These are phyloP conservation scores for Trichomonas vaginalis DNA, from an alignment of 208 protist genomes.

Conservation along the genomic window DNA sequence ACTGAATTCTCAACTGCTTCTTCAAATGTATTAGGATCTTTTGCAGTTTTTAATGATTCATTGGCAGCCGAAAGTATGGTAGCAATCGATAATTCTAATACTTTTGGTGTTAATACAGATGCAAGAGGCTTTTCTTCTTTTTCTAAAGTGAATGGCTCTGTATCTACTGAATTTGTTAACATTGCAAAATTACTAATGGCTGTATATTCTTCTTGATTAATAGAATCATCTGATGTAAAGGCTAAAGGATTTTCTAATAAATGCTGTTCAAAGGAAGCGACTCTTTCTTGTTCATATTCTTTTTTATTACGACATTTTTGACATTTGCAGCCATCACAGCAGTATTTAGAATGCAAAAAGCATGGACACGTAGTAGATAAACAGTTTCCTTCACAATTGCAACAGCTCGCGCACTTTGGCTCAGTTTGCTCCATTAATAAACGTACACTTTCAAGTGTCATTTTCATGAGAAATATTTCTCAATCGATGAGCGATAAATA, in stretches of 20 bases:
- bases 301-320: background rate
- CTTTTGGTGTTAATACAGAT: background rate
- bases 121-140: background rate
- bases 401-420: background rate
- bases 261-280: background rate
- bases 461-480: too few relatives aligned
- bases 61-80: background rate
- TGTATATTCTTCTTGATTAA: background rate
- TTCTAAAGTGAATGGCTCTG: background rate
- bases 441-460: background rate
- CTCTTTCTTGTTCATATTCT: background rate
- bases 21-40: background rate
- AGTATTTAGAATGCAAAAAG: background rate
- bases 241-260: background rate
- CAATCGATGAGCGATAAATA: too few relatives aligned
- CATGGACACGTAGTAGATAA: background rate
- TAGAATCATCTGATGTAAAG: background rate
- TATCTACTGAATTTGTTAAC: background rate
- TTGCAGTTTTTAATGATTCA: background rate
- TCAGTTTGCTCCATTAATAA: background rate
- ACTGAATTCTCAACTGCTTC: background rate
- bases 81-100: background rate
- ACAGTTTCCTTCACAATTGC: background rate
- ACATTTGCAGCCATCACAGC: background rate
- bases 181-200: conserved; percentile 9